phyloP scores from a whole-genome alignment of 2,329 filamentous ascomycete species.

The Fusarium sp. region DNA sequence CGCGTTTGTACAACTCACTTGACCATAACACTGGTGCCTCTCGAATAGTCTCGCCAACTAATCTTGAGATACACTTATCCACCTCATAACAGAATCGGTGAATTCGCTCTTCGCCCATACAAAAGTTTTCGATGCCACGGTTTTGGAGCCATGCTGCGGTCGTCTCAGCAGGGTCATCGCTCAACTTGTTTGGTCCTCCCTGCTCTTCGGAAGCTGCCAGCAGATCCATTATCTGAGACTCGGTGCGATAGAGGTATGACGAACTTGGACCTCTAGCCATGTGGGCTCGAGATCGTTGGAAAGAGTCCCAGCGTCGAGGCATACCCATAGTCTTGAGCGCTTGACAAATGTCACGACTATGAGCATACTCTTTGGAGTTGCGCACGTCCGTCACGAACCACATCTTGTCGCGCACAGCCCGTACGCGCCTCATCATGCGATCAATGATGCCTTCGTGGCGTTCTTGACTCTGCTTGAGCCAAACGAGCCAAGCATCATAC shows the following conservation, averaged over 20 bases:
- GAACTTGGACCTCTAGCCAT: slow-evolving; percentile 62
- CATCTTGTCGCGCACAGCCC: slow-evolving; percentile 92
- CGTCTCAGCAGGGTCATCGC: slow-evolving; percentile 92
- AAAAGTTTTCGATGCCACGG: slow-evolving; percentile 90
- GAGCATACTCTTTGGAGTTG: slow-evolving; percentile 88
- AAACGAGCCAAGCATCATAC: slow-evolving; percentile 84
- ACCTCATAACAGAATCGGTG: slow-evolving; percentile 94
- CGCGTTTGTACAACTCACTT: slow-evolving; percentile 86
- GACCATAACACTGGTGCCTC: slow-evolving; percentile 93
- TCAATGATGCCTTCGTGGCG: slow-evolving; percentile 80
- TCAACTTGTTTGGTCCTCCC: slow-evolving; percentile 92
- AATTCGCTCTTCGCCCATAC: slow-evolving; percentile 92
- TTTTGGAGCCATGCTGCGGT: slow-evolving; percentile 86
- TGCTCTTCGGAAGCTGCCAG: slow-evolving; percentile 85
- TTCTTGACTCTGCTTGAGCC: slow-evolving; percentile 85
- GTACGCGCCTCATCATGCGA: slow-evolving; percentile 78
- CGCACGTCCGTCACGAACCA: slow-evolving; percentile 97
- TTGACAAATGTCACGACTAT: slow-evolving; percentile 85
- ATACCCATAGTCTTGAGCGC: slow-evolving; percentile 92
- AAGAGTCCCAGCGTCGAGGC: slow-evolving; percentile 67
- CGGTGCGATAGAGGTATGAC: slow-evolving; percentile 82
- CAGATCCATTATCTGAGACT: slow-evolving; percentile 88
- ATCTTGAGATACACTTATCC: slow-evolving; percentile 84
- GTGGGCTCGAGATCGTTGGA: slow-evolving; percentile 63
- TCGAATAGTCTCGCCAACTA: slow-evolving; percentile 85